Conservation (phyloP, 2,329 filamentous ascomycete genomes). For the Aspergillus luchuensis region DNA sequence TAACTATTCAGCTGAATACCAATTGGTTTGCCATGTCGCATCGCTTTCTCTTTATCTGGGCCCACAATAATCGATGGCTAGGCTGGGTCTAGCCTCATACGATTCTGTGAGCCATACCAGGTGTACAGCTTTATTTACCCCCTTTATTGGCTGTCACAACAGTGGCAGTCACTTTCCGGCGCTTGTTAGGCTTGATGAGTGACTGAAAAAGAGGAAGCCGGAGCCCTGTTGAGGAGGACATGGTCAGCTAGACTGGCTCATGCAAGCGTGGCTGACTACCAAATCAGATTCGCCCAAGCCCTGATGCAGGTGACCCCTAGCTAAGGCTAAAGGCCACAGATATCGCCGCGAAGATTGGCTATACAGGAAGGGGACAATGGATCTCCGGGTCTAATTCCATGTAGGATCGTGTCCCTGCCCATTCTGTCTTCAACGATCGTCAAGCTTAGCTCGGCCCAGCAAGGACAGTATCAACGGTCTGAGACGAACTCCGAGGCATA, state of each 20-base stretch:
- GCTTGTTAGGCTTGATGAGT: background rate
- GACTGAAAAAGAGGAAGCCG: background rate
- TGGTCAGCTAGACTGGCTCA: background rate
- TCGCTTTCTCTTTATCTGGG: background rate
- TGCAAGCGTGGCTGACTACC: background rate
- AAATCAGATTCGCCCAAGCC: background rate
- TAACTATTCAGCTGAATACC: background rate
- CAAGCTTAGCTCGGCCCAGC: background rate
- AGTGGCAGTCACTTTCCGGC: background rate
- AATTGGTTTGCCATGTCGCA: background rate
- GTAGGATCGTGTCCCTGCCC: background rate
- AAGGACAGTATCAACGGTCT: background rate
- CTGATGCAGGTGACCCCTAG: background rate
- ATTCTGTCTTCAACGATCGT: background rate
- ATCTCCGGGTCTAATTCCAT: background rate
- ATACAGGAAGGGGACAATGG: background rate
- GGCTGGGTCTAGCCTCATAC: conserved; percentile 7
- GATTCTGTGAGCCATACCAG: background rate
- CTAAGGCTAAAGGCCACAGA: background rate
- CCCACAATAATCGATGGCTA: background rate
- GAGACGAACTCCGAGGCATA: background rate
- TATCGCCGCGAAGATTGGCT: background rate
- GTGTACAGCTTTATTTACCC: too few relatives aligned
- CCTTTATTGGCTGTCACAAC: background rate
- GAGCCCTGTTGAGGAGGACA: too few relatives aligned